These are phyloP conservation scores for Jaltomata sinuosa DNA, from an alignment of 257 asterid species.

Conservation along the genomic window DNA sequence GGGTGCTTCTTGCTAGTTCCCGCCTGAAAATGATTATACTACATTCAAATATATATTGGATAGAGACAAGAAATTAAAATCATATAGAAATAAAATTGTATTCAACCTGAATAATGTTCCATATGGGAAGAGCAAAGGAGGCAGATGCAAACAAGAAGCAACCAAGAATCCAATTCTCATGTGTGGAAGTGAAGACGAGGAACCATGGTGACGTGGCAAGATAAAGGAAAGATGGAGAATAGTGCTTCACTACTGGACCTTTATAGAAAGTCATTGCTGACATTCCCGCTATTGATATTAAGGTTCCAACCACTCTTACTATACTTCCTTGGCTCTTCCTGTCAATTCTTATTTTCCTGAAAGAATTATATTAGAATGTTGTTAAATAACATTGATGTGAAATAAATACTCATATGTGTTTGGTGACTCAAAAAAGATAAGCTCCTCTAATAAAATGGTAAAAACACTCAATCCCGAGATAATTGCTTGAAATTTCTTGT, in stretches of 20 bases:
- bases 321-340: constrained; percentile 35
- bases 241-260: constrained; percentile 46
- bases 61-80: background rate
- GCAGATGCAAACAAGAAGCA: constrained; percentile 54
- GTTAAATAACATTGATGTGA: background rate
- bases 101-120: constrained; percentile 53
- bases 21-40: background rate
- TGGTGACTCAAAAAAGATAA: too few species aligned
- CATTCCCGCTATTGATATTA: constrained; percentile 50
- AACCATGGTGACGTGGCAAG: constrained; percentile 17
- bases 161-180: constrained; percentile 64
- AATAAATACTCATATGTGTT: too few species aligned
- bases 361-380: background rate
- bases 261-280: constrained; percentile 36
- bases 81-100: background rate
- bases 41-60: background rate
- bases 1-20: constrained; percentile 53
- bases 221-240: constrained; percentile 20
- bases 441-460: too few species aligned
- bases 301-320: constrained; percentile 44
- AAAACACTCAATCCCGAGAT: too few species aligned
- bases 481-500: too few species aligned
- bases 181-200: constrained; percentile 39
- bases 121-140: constrained; percentile 43
- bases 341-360: constrained; percentile 31